phyloP scores from a whole-genome alignment of 2,329 filamentous ascomycete species.

The Fusarium dimerum region DNA sequence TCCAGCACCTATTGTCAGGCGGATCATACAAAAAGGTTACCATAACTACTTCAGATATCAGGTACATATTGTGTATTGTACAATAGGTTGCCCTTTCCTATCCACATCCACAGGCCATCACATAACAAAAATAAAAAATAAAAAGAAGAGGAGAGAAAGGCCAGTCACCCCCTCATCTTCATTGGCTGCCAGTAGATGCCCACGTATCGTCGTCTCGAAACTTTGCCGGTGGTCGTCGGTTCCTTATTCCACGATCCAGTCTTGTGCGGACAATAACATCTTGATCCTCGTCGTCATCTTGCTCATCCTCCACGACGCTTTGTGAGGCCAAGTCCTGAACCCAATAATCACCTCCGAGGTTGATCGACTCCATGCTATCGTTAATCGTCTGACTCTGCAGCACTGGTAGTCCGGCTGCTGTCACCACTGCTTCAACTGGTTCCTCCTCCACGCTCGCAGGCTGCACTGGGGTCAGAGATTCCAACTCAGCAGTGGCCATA shows the following conservation, averaged over 20 bases:
- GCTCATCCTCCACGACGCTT: slow-evolving; percentile 13
- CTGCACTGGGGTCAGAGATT: slow-evolving; percentile 1
- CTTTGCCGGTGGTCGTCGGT: slow-evolving; percentile 38
- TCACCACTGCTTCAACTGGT: slow-evolving; percentile 11
- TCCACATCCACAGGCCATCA: slow-evolving; percentile 4
- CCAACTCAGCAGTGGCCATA: not conserved
- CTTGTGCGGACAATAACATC: slow-evolving; percentile 33
- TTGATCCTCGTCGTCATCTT: slow-evolving; percentile 32
- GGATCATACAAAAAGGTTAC: too few species aligned
- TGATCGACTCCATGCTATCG: slow-evolving; percentile 30
- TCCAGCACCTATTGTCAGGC: too few species aligned
- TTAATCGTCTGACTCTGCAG: slow-evolving; percentile 6
- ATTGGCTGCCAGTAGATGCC: slow-evolving; percentile 11
- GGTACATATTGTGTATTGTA: not conserved
- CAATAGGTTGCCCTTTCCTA: not conserved
- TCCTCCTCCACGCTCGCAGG: slow-evolving; percentile 8
- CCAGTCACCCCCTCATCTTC: not conserved
- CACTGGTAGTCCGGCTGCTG: slow-evolving; percentile 1
- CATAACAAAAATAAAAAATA: not conserved
- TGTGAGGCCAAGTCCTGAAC: slow-evolving; percentile 14
- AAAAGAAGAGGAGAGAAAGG: too few species aligned
- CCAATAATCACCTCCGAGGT: slow-evolving; percentile 30
- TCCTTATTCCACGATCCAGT: slow-evolving; percentile 30
- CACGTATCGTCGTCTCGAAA: slow-evolving; percentile 35
- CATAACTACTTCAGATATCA: not conserved